Base-by-base conservation (phyloP, 2,329 filamentous ascomycete species). In the Diplodia corticola region DNA sequence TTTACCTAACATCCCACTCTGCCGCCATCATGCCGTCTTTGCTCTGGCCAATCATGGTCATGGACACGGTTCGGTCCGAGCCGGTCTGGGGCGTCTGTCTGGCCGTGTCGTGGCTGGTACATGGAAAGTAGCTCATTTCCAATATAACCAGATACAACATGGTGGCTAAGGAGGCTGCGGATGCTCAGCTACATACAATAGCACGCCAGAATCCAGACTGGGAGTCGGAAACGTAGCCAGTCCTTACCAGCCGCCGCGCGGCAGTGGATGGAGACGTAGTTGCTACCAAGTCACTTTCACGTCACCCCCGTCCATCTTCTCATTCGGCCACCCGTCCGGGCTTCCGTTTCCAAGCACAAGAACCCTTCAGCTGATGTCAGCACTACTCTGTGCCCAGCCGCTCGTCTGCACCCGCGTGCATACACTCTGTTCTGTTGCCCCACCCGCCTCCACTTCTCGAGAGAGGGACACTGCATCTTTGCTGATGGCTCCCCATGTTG, bases 51-150 rank as follows among this genome's bases (percentile, higher is more conserved):
- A 61, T 61, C n/a, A 44, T 61, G 37, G 4, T 28, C n/a, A 24
- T 48, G 57, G 57, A 61, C 26, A n/a, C 57, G 57, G 57, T 61
- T 61, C 44, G 57, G 57, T 61, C 57, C 57, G 57, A 24, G 12
- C 57, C 57, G 57, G 17, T 61, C 44, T 46, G 26, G 15, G 37
- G 57, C 26, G 26, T 49, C 26, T 61, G 40, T n/a, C 26, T 26
- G 57, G n/a, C 44, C 17, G 40, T 22, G 17, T 17, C 30, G n/a
- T 35, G 44, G n/a, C 28, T 48, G 57, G 57, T 49, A 61, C 57
- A 17, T 49, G 44, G 28, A 9, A 9, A 9, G 17, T 7, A 20
- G 28, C 44, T 37, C 40, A 49, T 44, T 61, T 2, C 15, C 13
- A 28, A 3, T 10, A 4, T 13, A 22, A 12, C 33, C 2, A 37